Evolutionary conservation across 31 red algal species (phyloP), one percentile per base, ranked within the genome.

Genomic region (Endocladia muricata): DNA sequence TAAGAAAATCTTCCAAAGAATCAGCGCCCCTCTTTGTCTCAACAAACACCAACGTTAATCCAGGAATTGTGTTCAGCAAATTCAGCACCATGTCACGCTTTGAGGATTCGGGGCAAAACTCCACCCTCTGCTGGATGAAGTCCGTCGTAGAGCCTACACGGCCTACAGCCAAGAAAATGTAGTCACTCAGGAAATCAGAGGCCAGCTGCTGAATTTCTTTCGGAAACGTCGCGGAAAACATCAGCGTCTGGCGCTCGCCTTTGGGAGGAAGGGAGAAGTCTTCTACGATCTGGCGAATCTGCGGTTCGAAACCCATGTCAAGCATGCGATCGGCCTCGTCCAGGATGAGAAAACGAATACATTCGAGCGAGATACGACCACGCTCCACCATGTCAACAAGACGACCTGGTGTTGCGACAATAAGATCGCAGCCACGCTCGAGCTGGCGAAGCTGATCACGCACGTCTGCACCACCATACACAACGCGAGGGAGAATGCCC

Each of bases 311-410:
- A 40, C 96, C 96, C 96, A 99, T 99, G 72, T 99, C 96, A 48
- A 99, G 79, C 96, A 99, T 99, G 5, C 96, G 87, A 77, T 99
- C 96, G 37, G 92, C 96, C 73, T 99, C 96, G 43, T 99, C 96
- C 0, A 99, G 77, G 47, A 88, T 99, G 2, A 99, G 78, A 62
- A 99, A 95, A 23, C 57, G 49, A 32, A 99, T 77, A 41, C 71
- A 82, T 55, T 88, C 88, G 0, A 99, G 71, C 1, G 79, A 89
- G 38, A 99, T 89, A 47, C 80, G 74, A 13, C 96, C 96, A 44
- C 96, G 77, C 41, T 95, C 85, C 17, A 99, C 86, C 78, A 95
- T 88, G 49, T 99, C 96, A 15, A 99, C 82, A n/a, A 99, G 88
- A 32, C 96, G 87, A 1, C 96, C 96, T 0, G 96, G 96, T 2